Conservation (phyloP, 129 eudicot species). For the Tagetes erecta region DNA sequence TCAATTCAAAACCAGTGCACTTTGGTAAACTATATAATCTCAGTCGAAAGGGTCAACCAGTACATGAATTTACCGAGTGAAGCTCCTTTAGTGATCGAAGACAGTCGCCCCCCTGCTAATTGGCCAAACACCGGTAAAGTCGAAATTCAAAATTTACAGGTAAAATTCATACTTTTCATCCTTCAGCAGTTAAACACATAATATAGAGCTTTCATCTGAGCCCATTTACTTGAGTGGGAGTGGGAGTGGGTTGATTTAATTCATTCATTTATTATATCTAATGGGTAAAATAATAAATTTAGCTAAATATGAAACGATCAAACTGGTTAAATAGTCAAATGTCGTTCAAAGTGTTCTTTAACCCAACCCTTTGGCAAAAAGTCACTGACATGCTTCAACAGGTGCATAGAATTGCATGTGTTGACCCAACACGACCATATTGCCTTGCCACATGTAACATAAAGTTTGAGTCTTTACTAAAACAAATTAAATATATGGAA, state of each 20-base stretch:
- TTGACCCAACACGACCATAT: not conserved
- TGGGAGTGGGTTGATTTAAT: not conserved
- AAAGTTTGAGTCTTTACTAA: constrained; percentile 10
- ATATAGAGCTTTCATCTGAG: not conserved
- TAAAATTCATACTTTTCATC: constrained; percentile 17
- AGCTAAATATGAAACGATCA: not conserved
- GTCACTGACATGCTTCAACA: not conserved
- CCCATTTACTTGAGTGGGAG: not conserved
- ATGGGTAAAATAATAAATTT: constrained; percentile 1
- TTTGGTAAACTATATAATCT: constrained; percentile 71
- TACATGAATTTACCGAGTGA: constrained; percentile 92
- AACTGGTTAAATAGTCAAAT: not conserved
- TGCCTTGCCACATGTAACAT: constrained; percentile 10
- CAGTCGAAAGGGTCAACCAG: constrained; percentile 93
- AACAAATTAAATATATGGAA: constrained; percentile 9
- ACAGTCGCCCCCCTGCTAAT: constrained; percentile 62
- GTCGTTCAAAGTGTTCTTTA: not conserved
- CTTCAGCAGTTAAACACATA: constrained; percentile 11
- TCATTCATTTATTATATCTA: not conserved
- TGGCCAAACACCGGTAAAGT: constrained; percentile 86
- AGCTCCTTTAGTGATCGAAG: constrained; percentile 76
- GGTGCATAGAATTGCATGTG: not conserved
- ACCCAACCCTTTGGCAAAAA: constrained; percentile 9
- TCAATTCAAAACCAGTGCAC: constrained; percentile 89
- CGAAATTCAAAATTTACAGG: constrained; percentile 73